Evolutionary conservation across 2,329 filamentous ascomycete species (phyloP), one percentile per base, ranked within the genome.

Genomic region (Claviceps fusiformis): DNA sequence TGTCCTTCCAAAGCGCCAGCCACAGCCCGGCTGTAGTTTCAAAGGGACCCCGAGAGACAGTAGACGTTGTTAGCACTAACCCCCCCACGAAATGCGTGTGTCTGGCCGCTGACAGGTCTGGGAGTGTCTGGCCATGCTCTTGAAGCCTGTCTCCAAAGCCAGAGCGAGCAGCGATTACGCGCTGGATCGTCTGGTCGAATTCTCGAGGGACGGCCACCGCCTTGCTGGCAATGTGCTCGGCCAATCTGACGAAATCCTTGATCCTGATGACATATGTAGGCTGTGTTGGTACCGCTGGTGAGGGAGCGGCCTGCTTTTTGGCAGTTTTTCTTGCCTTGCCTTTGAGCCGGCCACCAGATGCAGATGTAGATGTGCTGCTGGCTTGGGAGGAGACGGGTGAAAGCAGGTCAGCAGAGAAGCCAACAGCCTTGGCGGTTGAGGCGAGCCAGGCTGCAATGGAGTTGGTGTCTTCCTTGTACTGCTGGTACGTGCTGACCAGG

Each of bases 391-490:
- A 37, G 5, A n/a, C 9, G 45, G 44, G 29, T 48, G 33, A 47
- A 11, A 63, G 58, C 10, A 64, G 55, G 39, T 64, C 59, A 4
- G 59, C 15, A 10, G 64, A 48, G 50, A 64, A 72, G 4, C 71
- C 71, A 45, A 60, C 61, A 3, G 61, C 57, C 52, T 64, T 68
- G 44, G 72, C 72, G 0, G 70, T 73, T 1, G 66, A 67, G 2
- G 69, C 71, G 8, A 75, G 68, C 72, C 71, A 75, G 37, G 64
- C 60, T 1, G 69, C 70, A 10, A 75, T 64, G 2, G 65, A 62
- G 43, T 72, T 61, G 0, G 68, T 72, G 54, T 74, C 71, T n/a
- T 66, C 56, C 56, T 72, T 74, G 60, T 74, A 74, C 54, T 67
- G 64, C 24, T 63, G 63, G 56, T 74, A 73, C 1, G 62, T 62